phyloP scores from a whole-genome alignment of 2,329 filamentous ascomycete species.

The Nemania serpens region DNA sequence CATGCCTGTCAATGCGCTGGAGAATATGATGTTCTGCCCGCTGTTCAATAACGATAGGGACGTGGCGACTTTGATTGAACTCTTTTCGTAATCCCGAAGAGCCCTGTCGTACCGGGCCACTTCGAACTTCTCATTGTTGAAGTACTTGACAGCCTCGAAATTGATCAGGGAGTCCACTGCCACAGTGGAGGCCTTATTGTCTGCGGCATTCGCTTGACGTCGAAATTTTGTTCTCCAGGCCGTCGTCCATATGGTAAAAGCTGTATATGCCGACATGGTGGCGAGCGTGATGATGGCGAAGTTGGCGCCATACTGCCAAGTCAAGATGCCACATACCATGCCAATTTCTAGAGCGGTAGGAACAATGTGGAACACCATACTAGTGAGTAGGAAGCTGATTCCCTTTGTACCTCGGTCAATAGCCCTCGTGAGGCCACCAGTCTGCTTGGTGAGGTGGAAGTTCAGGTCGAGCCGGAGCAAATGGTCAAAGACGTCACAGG shows the following conservation, averaged over 20 bases:
- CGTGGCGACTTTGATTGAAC: slow-evolving; percentile 95
- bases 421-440: slow-evolving; percentile 88
- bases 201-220: slow-evolving; percentile 91
- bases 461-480: slow-evolving; percentile 85
- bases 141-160: slow-evolving; percentile 99
- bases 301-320: slow-evolving; percentile 89
- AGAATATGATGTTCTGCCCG: slow-evolving; percentile 97
- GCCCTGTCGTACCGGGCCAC: slow-evolving; percentile 88
- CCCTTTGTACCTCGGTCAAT: slow-evolving; percentile 98
- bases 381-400: slow-evolving; percentile 94
- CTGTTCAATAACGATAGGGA: slow-evolving; percentile 91
- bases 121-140: slow-evolving; percentile 98
- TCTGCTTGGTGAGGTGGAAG: slow-evolving; percentile 94
- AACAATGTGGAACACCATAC: slow-evolving; percentile 97
- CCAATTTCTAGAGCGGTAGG: slow-evolving; percentile 92
- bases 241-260: slow-evolving; percentile 96
- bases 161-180: slow-evolving; percentile 97
- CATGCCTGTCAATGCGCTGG: slow-evolving; percentile 89
- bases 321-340: slow-evolving; percentile 94
- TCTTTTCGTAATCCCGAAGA: slow-evolving; percentile 83
- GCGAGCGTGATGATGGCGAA: slow-evolving; percentile 88
- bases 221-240: slow-evolving; percentile 97
- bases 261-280: slow-evolving; percentile 93
- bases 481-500: slow-evolving; percentile 90
- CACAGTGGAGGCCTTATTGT: slow-evolving; percentile 93